Conservation (phyloP, 169 alveolate genomes). For the Plasmodium ovale region DNA sequence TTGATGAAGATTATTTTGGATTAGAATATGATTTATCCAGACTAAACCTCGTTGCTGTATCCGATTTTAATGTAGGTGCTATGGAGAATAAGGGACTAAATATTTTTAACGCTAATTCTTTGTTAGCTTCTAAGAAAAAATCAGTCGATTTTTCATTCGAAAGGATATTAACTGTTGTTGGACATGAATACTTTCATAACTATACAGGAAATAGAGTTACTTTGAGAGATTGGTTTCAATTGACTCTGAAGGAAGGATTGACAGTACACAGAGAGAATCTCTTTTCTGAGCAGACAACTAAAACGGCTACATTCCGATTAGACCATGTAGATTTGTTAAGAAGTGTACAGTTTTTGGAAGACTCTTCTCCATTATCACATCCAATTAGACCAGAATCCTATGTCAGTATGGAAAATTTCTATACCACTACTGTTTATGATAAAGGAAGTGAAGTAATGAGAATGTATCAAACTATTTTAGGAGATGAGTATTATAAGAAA, state of each 20-base stretch:
- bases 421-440: conserved; percentile 94
- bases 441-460: conserved; percentile 97
- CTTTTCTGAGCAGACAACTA: conserved; percentile 87
- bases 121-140: conserved; percentile 90
- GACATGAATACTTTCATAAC: conserved; percentile 96
- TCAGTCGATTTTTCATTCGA: conserved; percentile 92
- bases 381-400: conserved; percentile 94
- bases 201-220: conserved; percentile 96
- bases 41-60: conserved; percentile 92
- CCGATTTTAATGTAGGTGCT: conserved; percentile 94
- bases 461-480: conserved; percentile 93
- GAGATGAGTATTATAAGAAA: conserved; percentile 92
- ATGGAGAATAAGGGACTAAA: conserved; percentile 95
- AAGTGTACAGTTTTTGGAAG: conserved; percentile 92
- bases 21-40: conserved; percentile 92
- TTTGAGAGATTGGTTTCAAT: conserved; percentile 95
- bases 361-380: conserved; percentile 94
- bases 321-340: conserved; percentile 88
- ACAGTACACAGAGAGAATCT: conserved; percentile 94
- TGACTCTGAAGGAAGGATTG: conserved; percentile 94
- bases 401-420: conserved; percentile 93
- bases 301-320: conserved; percentile 88
- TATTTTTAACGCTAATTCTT: conserved; percentile 90
- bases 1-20: conserved; percentile 94
- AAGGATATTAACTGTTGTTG: conserved; percentile 90